Evolutionary conservation across 2,329 filamentous ascomycete genomes (phyloP).

Genomic region (Dryadomyces quercivorus): DNA sequence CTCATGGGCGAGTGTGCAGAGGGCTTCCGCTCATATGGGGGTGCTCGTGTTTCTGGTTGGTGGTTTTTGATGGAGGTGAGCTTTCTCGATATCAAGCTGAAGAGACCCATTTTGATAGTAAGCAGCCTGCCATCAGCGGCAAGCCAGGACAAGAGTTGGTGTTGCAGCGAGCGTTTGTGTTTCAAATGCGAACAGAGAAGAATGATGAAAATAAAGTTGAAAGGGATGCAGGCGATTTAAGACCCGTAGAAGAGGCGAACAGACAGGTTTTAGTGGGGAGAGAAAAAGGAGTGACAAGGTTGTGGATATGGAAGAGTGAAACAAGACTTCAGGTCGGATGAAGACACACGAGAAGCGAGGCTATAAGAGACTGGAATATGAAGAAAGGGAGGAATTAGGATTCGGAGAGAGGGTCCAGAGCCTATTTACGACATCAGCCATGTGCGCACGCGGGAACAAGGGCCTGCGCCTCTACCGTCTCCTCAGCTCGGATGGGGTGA

Average conservation of each 20-base stretch:
- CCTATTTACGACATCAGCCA: too few relatives aligned
- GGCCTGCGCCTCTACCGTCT: too few relatives aligned
- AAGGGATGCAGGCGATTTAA: too few relatives aligned
- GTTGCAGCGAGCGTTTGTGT: not conserved
- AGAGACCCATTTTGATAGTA: conserved; percentile 18
- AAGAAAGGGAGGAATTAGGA: not conserved
- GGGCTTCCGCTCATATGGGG: conserved; percentile 12
- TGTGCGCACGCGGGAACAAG: too few relatives aligned
- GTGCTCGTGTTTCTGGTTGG: conserved; percentile 10
- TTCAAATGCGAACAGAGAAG: too few relatives aligned
- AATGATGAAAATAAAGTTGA: too few relatives aligned
- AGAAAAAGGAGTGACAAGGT: not conserved
- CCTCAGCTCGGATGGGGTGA: not conserved
- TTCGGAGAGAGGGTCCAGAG: too few relatives aligned
- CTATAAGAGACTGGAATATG: not conserved
- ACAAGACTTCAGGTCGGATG: not conserved
- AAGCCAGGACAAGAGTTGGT: not conserved
- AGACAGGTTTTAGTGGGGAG: not conserved
- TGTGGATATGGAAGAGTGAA: not conserved
- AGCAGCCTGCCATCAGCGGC: conserved; percentile 11
- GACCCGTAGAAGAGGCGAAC: too few relatives aligned
- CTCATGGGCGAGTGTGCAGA: conserved; percentile 12
- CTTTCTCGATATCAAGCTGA: conserved; percentile 19
- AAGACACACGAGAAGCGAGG: not conserved
- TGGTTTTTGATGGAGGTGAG: conserved; percentile 10